These are phyloP conservation scores for Ustilago shanxiensis DNA, from an alignment of 1,284 basidiomycete species.

Conservation along the genomic window DNA sequence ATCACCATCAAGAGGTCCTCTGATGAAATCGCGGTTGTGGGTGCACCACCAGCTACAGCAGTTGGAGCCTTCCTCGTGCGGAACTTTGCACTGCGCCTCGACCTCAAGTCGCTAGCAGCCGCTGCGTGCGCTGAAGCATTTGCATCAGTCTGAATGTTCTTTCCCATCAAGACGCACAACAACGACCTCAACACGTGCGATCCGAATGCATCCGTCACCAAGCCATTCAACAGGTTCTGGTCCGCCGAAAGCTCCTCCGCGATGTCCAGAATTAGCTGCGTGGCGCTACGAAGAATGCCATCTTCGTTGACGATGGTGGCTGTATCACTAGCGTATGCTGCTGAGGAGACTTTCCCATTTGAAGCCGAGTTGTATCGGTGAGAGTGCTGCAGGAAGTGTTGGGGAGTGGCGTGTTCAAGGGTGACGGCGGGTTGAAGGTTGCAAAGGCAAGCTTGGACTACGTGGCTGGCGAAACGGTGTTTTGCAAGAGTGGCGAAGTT, in stretches of 20 bases:
- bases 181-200: conserved; percentile 63
- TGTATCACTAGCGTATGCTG: conserved; percentile 35
- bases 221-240: conserved; percentile 10
- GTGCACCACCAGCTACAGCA: conserved; percentile 11
- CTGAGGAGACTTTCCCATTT: conserved; percentile 22
- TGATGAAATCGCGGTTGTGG: not conserved
- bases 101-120: conserved; percentile 37
- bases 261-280: conserved; percentile 54
- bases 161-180: conserved; percentile 58
- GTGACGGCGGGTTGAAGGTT: conserved; percentile 52
- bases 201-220: conserved; percentile 58
- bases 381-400: conserved; percentile 26
- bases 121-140: conserved; percentile 13
- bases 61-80: conserved; percentile 50
- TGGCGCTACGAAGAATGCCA: conserved; percentile 55
- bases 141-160: conserved; percentile 37
- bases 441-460: conserved; percentile 54
- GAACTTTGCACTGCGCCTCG: conserved; percentile 62
- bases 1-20: conserved; percentile 33
- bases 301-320: conserved; percentile 49
- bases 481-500: conserved; percentile 53
- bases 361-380: not conserved
- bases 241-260: conserved; percentile 44
- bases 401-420: conserved; percentile 26
- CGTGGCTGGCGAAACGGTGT: conserved; percentile 68